Evolutionary conservation across 176 grass and related monocot species (phyloP).

Genomic region (Microstegium vimineum): DNA sequence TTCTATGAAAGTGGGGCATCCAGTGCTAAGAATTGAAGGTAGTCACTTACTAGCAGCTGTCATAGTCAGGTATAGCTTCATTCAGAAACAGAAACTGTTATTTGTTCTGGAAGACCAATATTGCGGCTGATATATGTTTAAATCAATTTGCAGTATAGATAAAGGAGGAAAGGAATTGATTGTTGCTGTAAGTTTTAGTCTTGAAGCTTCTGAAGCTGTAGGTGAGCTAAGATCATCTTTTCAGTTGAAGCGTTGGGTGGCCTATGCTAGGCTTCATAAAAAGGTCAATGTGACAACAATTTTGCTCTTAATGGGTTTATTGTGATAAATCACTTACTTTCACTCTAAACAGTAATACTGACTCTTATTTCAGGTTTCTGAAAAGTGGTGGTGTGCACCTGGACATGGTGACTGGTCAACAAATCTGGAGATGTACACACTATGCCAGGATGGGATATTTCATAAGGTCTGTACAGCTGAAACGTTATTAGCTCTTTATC

Average conservation of each 20-base stretch:
- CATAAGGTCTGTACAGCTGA: constrained; percentile 69
- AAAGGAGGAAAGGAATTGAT: constrained; percentile 87
- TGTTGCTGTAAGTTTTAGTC: constrained; percentile 87
- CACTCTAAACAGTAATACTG: constrained; percentile 9
- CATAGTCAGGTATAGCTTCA: constrained; percentile 71
- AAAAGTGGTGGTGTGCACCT: constrained; percentile 99
- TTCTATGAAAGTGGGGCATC: constrained; percentile 86
- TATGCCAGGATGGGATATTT: constrained; percentile 95
- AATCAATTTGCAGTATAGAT: constrained; percentile 65
- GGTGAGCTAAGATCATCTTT: constrained; percentile 79
- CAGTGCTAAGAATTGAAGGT: constrained; percentile 82
- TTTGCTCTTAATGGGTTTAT: constrained; percentile 12
- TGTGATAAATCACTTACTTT: constrained; percentile 21
- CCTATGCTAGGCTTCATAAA: constrained; percentile 91
- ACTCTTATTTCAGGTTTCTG: constrained; percentile 71
- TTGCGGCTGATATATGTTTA: constrained; percentile 26
- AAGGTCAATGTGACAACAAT: constrained; percentile 54
- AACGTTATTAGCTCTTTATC: constrained; percentile 23
- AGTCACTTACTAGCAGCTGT: constrained; percentile 87
- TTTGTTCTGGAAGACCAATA: constrained; percentile 23
- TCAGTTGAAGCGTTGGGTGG: constrained; percentile 83
- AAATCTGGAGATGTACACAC: constrained; percentile 87
- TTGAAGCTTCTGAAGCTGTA: constrained; percentile 96
- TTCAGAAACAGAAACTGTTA: constrained; percentile 1
- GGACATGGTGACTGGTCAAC: constrained; percentile 99